Base-by-base conservation (phyloP, 768 basidiomycete species). In the Coprinellus aureogranulatus region DNA sequence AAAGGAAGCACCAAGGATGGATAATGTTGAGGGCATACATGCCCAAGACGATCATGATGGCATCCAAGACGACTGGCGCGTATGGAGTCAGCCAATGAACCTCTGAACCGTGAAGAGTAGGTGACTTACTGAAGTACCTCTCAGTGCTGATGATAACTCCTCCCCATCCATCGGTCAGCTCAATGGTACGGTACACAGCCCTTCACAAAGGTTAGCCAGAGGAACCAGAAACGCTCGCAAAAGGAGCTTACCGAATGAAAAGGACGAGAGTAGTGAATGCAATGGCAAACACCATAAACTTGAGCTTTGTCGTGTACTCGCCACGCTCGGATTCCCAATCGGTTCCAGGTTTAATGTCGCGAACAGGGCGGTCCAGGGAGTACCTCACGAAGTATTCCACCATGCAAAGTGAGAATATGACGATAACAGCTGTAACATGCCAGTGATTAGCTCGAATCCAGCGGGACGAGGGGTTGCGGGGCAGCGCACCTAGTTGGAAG, bases 331-430 rank as follows among this genome's bases (percentile, higher is more conserved):
- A 31, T 56, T 47, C 39, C 51, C 45, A 58, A 28, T 16, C 27
- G 39, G 50, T 41, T 34, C 14, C 34, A 34, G 6, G 14, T 18
- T 27, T 41, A 27, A 42, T 41, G 39, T 53, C 53, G 54, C 20
- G 41, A 5, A 55, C 55, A 5, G 80, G 82, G 22, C 64, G 62
- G 50, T 79, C 68, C 6, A 44, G 55, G 31, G 62, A 42, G 54
- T 76, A 81, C 2, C 81, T 78, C 12, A 77, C 20, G 58, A 79
- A 69, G 63, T 80, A 84, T 61, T 85, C 84, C 18, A 61, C 47
- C 0, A 75, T 78, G 8, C 74, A 74, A 20, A 69, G 27, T 1
- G 75, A 67, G 57, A 77, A 85, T 8, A 79, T 42, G 1, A 71
- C 60, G 49, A 84, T 77, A 39, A 75, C 73, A 9, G 69, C 82